Base-by-base conservation (phyloP, 2,329 filamentous ascomycete genomes). In the Lasiodiplodia sp. region DNA sequence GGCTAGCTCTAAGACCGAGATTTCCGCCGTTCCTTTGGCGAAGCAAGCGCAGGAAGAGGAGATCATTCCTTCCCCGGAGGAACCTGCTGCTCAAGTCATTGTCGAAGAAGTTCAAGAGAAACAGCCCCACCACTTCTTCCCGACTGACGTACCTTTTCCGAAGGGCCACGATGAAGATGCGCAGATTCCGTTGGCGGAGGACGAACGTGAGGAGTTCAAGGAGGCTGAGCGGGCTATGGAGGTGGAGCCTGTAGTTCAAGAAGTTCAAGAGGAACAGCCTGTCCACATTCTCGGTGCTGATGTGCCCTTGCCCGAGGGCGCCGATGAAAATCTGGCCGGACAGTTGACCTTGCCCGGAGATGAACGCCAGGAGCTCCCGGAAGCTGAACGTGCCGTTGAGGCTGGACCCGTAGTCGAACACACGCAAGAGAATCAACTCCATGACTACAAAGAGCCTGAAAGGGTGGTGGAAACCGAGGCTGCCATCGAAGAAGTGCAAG, bases 181-280 rank as follows among this genome's bases (percentile, higher is more conserved):
- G 3, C n/a, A 37, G 2, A 12, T 25, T 3, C 3, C 34, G 1
- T 25, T 58, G 37, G n/a, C 56, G 0, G 58, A 49, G 10, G 58
- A 49, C 16, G 60, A 52, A 14, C 60, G 16, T 11, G 23, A 40
- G 44, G 44, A 53, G 34, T 64, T 66, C 14, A 23, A 4, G 16
- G 49, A 66, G 16, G 62, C 62, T 44, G 62, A 63, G 14, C 34
- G 16, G n/a, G 37, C 37, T 11, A 40, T 58, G 34, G 38, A 58
- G 37, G 16, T 37, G 11, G 12, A 40, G 10, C 34, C 11, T 21
- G 31, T 34, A 3, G 11, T 37, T 37, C 4, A 66, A 56, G 31
- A 66, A 34, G 23, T 23, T 5, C 52, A 57, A 34, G 40, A 47
- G 14, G 18, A 10, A 21, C 38, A 49, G 18, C 21, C 44, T 21